phyloP scores from a whole-genome alignment of 768 basidiomycete genomes.

The Boletus tylopilopsis region DNA sequence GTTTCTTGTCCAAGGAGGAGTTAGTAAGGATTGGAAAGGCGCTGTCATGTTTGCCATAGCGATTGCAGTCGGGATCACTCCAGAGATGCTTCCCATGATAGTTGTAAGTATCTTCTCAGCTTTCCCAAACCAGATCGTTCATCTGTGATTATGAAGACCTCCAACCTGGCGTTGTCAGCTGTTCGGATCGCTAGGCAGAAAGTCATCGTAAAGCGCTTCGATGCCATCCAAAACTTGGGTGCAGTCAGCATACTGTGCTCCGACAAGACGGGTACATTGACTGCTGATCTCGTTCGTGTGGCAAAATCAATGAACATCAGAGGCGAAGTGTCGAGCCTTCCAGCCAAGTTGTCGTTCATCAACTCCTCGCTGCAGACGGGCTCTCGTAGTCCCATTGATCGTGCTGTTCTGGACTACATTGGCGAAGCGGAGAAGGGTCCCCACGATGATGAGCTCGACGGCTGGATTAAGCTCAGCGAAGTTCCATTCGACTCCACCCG shows the following conservation, averaged over 20 bases:
- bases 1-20: constrained; percentile 29
- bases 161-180: constrained; percentile 58
- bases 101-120: constrained; percentile 18
- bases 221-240: constrained; percentile 60
- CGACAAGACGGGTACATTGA: constrained; percentile 65
- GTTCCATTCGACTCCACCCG: constrained; percentile 36
- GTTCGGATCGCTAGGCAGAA: constrained; percentile 52
- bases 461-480: constrained; percentile 32
- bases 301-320: constrained; percentile 25
- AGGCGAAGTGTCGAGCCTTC: constrained; percentile 24
- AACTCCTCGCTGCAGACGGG: constrained; percentile 34
- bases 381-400: constrained; percentile 34
- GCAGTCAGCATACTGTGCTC: constrained; percentile 53
- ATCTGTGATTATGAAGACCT: constrained; percentile 44
- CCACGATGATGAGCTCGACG: constrained; percentile 6
- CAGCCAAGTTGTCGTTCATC: constrained; percentile 28
- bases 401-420: constrained; percentile 30
- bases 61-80: constrained; percentile 30
- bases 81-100: constrained; percentile 34
- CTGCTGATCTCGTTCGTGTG: constrained; percentile 37
- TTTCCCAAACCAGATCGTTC: not conserved
- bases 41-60: constrained; percentile 33
- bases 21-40: constrained; percentile 30
- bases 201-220: constrained; percentile 60
- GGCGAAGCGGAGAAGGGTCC: constrained; percentile 11